A percentile compares a stretch with the other conserved stretches of the same genome.
These are phyloP conservation scores for Phytophthora brassicae DNA, from an alignment of 352 stramenopile genomes.

Conservation along the genomic window DNA sequence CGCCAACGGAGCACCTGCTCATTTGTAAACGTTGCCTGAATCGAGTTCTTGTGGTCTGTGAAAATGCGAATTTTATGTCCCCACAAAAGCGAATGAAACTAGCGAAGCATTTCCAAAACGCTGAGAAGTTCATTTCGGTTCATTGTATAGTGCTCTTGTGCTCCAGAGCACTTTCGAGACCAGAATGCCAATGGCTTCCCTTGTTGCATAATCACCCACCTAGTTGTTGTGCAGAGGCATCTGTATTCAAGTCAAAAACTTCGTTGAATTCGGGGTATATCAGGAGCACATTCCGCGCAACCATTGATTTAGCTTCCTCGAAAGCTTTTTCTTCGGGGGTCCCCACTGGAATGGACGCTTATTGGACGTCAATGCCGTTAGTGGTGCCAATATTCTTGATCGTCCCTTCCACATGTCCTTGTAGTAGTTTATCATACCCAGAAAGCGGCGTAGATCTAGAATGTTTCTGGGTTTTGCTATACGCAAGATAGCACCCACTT, in stretches of 20 bases:
- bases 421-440: slow-evolving; percentile 12
- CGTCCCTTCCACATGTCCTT: slow-evolving; percentile 2
- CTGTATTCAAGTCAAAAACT: slow-evolving; percentile 1
- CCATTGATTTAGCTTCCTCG: background rate
- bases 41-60: slow-evolving; percentile 15
- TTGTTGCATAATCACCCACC: slow-evolving; percentile 1
- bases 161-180: background rate
- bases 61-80: slow-evolving; percentile 7
- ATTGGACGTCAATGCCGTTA: no score
- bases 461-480: background rate
- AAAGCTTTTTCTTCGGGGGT: background rate
- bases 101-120: slow-evolving; percentile 1
- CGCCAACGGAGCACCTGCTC: slow-evolving; percentile 7
- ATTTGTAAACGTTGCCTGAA: slow-evolving; percentile 8
- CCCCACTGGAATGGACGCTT: no score
- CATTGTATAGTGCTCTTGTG: background rate
- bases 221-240: background rate
- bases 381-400: no score
- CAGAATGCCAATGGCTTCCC: background rate
- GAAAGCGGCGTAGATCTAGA: background rate
- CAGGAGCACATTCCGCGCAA: background rate
- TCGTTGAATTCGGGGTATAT: background rate
- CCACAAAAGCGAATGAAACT: slow-evolving; percentile 2
- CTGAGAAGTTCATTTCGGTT: slow-evolving; percentile 1
- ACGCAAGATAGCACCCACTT: background rate